phyloP scores from a whole-genome alignment of 1,284 basidiomycete species.

The Coniophora puteana region DNA sequence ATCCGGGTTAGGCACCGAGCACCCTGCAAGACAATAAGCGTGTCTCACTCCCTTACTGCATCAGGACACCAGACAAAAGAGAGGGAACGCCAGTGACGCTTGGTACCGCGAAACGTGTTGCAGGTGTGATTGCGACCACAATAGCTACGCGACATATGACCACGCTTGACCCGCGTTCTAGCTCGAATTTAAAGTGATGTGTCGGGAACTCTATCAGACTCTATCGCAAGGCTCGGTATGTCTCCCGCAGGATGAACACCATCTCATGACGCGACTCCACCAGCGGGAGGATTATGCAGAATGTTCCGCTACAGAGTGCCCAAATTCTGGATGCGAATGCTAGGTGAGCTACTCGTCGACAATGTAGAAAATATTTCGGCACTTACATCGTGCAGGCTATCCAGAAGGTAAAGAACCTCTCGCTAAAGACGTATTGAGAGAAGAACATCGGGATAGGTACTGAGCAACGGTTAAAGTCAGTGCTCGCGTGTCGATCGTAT shows the following conservation, averaged over 20 bases:
- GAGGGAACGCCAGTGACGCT: too few species aligned
- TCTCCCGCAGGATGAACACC: slow-evolving; percentile 22
- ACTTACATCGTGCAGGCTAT: slow-evolving; percentile 42
- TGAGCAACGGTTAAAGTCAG: slow-evolving; percentile 13
- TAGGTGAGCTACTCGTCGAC: slow-evolving; percentile 4
- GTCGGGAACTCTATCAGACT: too few species aligned
- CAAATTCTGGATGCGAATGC: slow-evolving; percentile 33
- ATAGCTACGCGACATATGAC: too few species aligned
- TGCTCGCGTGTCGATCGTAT: slow-evolving; percentile 1
- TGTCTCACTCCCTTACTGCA: too few species aligned
- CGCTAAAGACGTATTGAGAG: slow-evolving; percentile 46
- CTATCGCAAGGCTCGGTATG: slow-evolving; percentile 6
- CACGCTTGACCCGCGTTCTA: too few species aligned
- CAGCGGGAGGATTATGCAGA: slow-evolving; percentile 44
- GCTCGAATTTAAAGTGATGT: too few species aligned
- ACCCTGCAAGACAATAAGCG: too few species aligned
- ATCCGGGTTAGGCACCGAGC: too few species aligned
- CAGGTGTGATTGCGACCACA: too few species aligned
- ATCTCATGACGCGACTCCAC: slow-evolving; percentile 45
- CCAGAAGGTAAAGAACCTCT: slow-evolving; percentile 49
- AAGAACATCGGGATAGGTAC: slow-evolving; percentile 53
- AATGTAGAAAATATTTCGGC: not conserved
- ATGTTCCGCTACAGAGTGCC: slow-evolving; percentile 41
- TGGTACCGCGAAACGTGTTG: too few species aligned
- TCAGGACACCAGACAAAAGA: too few species aligned